Base-by-base conservation (phyloP, 257 asterid genomes). In the Plantago ovata region DNA sequence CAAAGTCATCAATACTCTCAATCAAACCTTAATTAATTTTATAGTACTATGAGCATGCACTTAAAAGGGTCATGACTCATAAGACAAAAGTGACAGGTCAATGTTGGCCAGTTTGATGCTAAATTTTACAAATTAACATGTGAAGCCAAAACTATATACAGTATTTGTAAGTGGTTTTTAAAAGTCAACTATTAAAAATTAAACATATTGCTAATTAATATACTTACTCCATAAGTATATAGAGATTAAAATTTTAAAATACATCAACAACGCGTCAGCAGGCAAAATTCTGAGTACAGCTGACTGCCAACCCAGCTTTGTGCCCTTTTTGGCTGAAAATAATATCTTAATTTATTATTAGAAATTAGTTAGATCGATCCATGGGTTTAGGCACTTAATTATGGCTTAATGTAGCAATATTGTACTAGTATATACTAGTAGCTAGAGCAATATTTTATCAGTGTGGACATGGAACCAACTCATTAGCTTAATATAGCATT, bases 11-110 rank as follows among this genome's bases (percentile, higher is more conserved):
- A n/a, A n/a, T n/a, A n/a, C n/a, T n/a, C n/a, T n/a, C n/a, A 40
- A 64, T 13, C 36, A 28, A 28, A 1, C 36, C 36, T 28, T 28
- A 28, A 28, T 28, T 28, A 28, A 28, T 3, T 28, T 28, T 28
- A 28, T 28, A 28, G 7, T 28, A 3, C 4, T 28, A 28, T 28
- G 7, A 28, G 36, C 36, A 28, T 28, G 36, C 36, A 47, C 19
- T n/a, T 52, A 40, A 57, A 48, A 5, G 49, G 16, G 11, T 40
- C 18, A 58, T 46, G n/a, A n/a, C 70, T 53, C 62, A 28, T 62
- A n/a, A 45, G 73, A 65, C 73, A 76, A 72, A 65, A 61, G 58
- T 67, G 66, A 69, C 73, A 72, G 73, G 77, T 77, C 72, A 67
- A 77, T 51, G 53, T 59, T 42, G 13, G n/a, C n/a, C 10, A 44